phyloP scores from a whole-genome alignment of 768 basidiomycete genomes.

The Suillus spraguei region DNA sequence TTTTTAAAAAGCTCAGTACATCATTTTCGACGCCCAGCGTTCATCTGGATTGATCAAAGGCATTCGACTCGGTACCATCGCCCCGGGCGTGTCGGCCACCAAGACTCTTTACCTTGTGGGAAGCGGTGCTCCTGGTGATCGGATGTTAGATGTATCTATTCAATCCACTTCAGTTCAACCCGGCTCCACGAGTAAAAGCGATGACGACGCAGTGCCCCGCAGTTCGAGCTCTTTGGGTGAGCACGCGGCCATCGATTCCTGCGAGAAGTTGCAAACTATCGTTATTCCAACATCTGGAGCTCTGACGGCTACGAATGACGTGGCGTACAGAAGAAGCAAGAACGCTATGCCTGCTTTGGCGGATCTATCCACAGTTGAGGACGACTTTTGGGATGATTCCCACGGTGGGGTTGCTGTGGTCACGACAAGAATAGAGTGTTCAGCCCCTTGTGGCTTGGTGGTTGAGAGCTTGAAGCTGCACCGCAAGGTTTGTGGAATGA shows the following conservation, averaged over 20 bases:
- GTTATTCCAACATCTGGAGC: constrained; percentile 67
- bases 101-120: constrained; percentile 69
- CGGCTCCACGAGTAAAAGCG: constrained; percentile 9
- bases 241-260: constrained; percentile 31
- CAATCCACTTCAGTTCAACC: constrained; percentile 50
- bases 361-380: constrained; percentile 56
- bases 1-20: constrained; percentile 51
- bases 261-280: constrained; percentile 68
- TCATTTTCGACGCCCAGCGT: constrained; percentile 61
- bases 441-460: constrained; percentile 57
- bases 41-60: constrained; percentile 78
- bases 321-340: constrained; percentile 53
- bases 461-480: constrained; percentile 52
- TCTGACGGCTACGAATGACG: constrained; percentile 53
- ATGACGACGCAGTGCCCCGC: neutral
- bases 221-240: constrained; percentile 20
- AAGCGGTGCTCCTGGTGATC: constrained; percentile 65
- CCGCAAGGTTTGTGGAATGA: constrained; percentile 44
- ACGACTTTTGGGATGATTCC: constrained; percentile 52
- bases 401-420: constrained; percentile 61
- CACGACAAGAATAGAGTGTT: constrained; percentile 50
- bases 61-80: constrained; percentile 62
- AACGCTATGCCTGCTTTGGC: constrained; percentile 47
- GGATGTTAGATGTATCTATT: constrained; percentile 81
- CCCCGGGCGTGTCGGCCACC: constrained; percentile 54